Conservation (phyloP, 2,329 filamentous ascomycete species). For the Microsporum canis region DNA sequence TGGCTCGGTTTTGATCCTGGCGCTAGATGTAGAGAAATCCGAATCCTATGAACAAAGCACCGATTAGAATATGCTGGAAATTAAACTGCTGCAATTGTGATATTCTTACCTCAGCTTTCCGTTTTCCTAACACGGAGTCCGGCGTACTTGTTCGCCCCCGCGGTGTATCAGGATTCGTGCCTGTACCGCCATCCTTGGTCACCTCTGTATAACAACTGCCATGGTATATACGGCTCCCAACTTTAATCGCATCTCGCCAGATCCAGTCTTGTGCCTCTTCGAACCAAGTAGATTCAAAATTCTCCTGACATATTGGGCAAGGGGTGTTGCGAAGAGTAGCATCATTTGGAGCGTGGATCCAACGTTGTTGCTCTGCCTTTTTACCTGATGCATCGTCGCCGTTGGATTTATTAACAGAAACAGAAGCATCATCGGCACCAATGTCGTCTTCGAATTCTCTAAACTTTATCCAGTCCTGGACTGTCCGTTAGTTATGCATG, state of each 20-base stretch:
- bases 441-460: constrained; percentile 63
- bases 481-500: neutral
- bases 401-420: constrained; percentile 31
- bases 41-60: constrained; percentile 17
- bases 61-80: neutral
- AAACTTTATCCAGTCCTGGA: constrained; percentile 78
- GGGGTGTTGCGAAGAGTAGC: constrained; percentile 60
- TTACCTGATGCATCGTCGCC: constrained; percentile 35
- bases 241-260: constrained; percentile 76
- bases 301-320: constrained; percentile 92
- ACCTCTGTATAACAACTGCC: constrained; percentile 81
- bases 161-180: constrained; percentile 28
- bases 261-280: constrained; percentile 94
- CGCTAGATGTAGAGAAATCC: constrained; percentile 28
- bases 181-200: constrained; percentile 46
- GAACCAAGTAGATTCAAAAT: constrained; percentile 84
- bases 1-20: constrained; percentile 32
- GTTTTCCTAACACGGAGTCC: constrained; percentile 58
- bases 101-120: constrained; percentile 55
- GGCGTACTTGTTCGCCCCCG: constrained; percentile 37
- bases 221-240: constrained; percentile 74
- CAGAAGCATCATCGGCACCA: constrained; percentile 33
- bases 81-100: constrained; percentile 2
- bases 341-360: constrained; percentile 75
- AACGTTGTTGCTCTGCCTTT: constrained; percentile 52